Percentiles rank a stretch among this genome's conserved stretches.
These are phyloP conservation scores for bread wheat (Triticum aestivum) DNA, from an alignment of 176 grass and related monocot species.

Conservation along the genomic window IWGSC_CS_RefSeq_v2.1 NC_057798.1:578857923-578858422, in stretches of 20 bases:
- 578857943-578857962: neutral
- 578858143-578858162: neutral
- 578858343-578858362: constrained; percentile 84
- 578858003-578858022: constrained; percentile 64
- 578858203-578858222: neutral
- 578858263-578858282: constrained; percentile 11
- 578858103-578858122: constrained; percentile 89
- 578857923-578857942: constrained; percentile 95
- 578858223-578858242: neutral
- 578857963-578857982: neutral
- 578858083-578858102: constrained; percentile 74
- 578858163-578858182: neutral
- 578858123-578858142: neutral
- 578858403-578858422: constrained; percentile 51
- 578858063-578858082: constrained; percentile 75
- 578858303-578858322: constrained; percentile 67
- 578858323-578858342: constrained; percentile 72
- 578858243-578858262: neutral
- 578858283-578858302: constrained; percentile 69
- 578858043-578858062: constrained; percentile 78
- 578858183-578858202: neutral
- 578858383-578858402: constrained; percentile 69
- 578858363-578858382: constrained; percentile 82
- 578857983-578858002: constrained; percentile 31
- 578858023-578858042: constrained; percentile 65